These are phyloP conservation scores for Macrolepiota albuminosa DNA, from an alignment of 768 basidiomycete species.

Conservation along the genomic window DNA sequence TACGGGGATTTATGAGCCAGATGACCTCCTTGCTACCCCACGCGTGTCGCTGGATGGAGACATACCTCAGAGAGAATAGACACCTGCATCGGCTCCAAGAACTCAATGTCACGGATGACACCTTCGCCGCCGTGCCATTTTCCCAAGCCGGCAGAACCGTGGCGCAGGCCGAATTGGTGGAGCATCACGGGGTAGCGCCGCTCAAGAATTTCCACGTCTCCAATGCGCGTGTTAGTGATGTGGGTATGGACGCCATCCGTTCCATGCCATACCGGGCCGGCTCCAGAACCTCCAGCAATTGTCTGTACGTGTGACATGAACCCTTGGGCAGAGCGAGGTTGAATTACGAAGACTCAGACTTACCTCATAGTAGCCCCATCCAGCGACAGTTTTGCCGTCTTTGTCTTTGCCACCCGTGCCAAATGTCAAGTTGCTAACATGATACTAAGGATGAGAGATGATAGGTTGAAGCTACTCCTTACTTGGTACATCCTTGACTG, in stretches of 20 bases:
- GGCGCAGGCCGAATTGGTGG: constrained; percentile 74
- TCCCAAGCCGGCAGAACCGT: constrained; percentile 66
- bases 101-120: constrained; percentile 77
- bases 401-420: constrained; percentile 84
- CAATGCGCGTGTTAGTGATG: constrained; percentile 90
- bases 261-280: constrained; percentile 86
- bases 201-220: constrained; percentile 91
- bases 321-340: constrained; percentile 5
- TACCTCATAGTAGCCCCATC: constrained; percentile 91
- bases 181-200: constrained; percentile 90
- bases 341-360: constrained; percentile 8
- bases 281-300: constrained; percentile 91
- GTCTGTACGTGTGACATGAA: constrained; percentile 48
- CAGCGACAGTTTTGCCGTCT: constrained; percentile 67
- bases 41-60: background rate
- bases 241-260: constrained; percentile 93
- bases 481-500: constrained; percentile 94
- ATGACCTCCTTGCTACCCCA: background rate
- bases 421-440: constrained; percentile 76
- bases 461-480: constrained; percentile 20
- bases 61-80: constrained; percentile 83
- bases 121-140: constrained; percentile 81
- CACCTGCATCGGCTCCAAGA: constrained; percentile 77
- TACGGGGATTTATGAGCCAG: background rate
- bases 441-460: constrained; percentile 7